Evolutionary conservation across 2,329 filamentous ascomycete genomes (phyloP).

Genomic region (Stenocarpella maydis): DNA sequence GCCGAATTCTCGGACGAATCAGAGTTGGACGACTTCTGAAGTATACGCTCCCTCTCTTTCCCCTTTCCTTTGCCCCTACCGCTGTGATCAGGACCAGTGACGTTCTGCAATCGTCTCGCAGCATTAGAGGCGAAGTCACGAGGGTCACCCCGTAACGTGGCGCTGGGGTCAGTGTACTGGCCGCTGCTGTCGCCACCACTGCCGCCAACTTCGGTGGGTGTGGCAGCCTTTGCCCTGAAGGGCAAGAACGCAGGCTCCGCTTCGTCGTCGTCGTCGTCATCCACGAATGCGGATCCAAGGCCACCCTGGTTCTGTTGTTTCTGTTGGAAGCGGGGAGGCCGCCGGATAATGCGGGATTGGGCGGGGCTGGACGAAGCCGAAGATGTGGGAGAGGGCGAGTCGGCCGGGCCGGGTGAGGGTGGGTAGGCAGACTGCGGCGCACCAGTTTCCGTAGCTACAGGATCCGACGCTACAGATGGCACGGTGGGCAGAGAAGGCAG

Average conservation of each 20-base stretch:
- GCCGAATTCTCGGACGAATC: slow-evolving; percentile 69
- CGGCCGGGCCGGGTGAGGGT: slow-evolving; percentile 52
- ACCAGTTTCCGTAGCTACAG: slow-evolving; percentile 37
- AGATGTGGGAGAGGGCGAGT: slow-evolving; percentile 48
- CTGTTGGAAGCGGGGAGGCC: slow-evolving; percentile 59
- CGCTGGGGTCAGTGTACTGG: slow-evolving; percentile 53
- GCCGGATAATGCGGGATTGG: slow-evolving; percentile 67
- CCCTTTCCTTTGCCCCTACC: slow-evolving; percentile 30
- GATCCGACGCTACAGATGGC: slow-evolving; percentile 38
- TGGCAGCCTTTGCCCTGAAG: slow-evolving; percentile 46
- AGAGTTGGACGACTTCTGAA: slow-evolving; percentile 62
- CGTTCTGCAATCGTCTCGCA: slow-evolving; percentile 42
- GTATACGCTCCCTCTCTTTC: slow-evolving; percentile 44
- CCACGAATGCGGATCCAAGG: slow-evolving; percentile 37
- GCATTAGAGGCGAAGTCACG: slow-evolving; percentile 41
- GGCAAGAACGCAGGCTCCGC: slow-evolving; percentile 65
- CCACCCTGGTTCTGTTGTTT: slow-evolving; percentile 37
- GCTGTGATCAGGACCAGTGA: slow-evolving; percentile 37
- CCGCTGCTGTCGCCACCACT: slow-evolving; percentile 41
- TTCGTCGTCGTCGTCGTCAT: slow-evolving; percentile 56
- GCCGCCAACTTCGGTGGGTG: slow-evolving; percentile 31
- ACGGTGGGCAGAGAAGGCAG: slow-evolving; percentile 56
- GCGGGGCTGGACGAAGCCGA: slow-evolving; percentile 54
- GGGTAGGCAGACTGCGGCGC: slow-evolving; percentile 43
- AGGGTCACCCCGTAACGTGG: slow-evolving; percentile 59